Percentiles rank a stretch among this genome's conserved stretches.
Conservation (phyloP, 495 filamentous ascomycete species). For the Aspergillus affinis region DNA sequence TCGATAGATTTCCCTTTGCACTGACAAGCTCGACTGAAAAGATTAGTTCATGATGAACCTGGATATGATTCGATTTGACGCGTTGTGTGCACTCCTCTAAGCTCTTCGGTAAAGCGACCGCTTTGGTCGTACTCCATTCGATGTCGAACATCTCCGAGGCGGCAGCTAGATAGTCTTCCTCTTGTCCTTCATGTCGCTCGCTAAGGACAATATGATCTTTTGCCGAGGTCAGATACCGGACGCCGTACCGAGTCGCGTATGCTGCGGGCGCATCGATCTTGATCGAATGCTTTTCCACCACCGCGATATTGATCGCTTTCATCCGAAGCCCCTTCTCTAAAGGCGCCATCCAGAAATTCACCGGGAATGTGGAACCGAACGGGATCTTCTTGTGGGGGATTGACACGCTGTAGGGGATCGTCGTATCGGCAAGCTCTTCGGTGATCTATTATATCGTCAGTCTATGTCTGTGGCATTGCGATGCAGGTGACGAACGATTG, state of each 20-base stretch:
- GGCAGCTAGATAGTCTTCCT: background rate
- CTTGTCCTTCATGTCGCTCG: conserved; percentile 1
- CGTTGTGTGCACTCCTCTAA: conserved; percentile 20
- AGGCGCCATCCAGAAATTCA: conserved; percentile 13
- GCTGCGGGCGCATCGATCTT: conserved; percentile 13
- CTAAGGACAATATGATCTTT: conserved; percentile 17
- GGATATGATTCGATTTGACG: conserved; percentile 16
- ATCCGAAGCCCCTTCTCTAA: conserved; percentile 12
- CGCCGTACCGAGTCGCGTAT: conserved; percentile 1
- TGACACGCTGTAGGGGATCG: conserved; percentile 10
- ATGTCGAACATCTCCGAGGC: conserved; percentile 1
- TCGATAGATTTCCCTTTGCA: background rate
- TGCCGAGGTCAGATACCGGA: conserved; percentile 13
- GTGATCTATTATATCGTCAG: background rate
- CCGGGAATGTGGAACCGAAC: conserved; percentile 15
- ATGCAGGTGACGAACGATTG: background rate
- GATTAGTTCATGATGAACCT: conserved; percentile 17
- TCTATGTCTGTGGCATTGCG: background rate
- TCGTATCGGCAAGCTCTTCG: background rate
- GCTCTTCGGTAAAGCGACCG: conserved; percentile 16
- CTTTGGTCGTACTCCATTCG: conserved; percentile 17
- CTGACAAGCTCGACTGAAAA: conserved; percentile 17
- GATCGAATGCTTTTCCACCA: conserved; percentile 14
- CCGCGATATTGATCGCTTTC: conserved; percentile 1
- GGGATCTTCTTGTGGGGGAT: conserved; percentile 13